Percentiles rank a stretch among this genome's conserved stretches.
phyloP scores from a whole-genome alignment of 2,329 filamentous ascomycete genomes.

The Alternaria gansuensis region DNA sequence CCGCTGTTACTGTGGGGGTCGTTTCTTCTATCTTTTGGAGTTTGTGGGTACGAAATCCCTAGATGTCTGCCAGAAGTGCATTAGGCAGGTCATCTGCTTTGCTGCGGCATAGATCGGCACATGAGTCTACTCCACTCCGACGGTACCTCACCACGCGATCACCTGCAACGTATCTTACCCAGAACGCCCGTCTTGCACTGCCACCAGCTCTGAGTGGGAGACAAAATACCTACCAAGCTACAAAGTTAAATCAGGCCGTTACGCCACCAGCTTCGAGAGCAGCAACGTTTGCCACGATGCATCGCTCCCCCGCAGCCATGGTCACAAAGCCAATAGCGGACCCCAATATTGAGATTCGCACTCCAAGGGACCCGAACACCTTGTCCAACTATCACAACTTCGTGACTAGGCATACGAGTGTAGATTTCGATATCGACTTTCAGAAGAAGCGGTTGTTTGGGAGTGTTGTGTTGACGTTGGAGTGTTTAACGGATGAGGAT shows the following conservation, averaged over 20 bases:
- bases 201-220: neutral
- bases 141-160: constrained; percentile 20
- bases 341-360: constrained; percentile 50
- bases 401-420: constrained; percentile 82
- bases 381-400: constrained; percentile 91
- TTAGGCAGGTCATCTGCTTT: constrained; percentile 24
- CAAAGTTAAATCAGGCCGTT: neutral
- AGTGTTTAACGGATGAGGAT: constrained; percentile 76
- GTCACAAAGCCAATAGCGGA: constrained; percentile 52
- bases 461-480: constrained; percentile 77
- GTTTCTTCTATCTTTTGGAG: neutral
- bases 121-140: constrained; percentile 23
- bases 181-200: neutral
- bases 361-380: constrained; percentile 83
- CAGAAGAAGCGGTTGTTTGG: constrained; percentile 78
- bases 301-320: constrained; percentile 44
- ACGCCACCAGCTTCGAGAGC: neutral
- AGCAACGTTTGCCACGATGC: constrained; percentile 29
- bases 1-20: neutral
- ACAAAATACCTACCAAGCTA: neutral
- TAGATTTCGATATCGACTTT: constrained; percentile 85
- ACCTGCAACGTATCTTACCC: constrained; percentile 4
- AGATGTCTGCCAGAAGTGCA: constrained; percentile 18
- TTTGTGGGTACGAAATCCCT: constrained; percentile 10
- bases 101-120: constrained; percentile 30